Base-by-base conservation (phyloP, 1,284 basidiomycete species). In the Fomitopsis palustris region DNA sequence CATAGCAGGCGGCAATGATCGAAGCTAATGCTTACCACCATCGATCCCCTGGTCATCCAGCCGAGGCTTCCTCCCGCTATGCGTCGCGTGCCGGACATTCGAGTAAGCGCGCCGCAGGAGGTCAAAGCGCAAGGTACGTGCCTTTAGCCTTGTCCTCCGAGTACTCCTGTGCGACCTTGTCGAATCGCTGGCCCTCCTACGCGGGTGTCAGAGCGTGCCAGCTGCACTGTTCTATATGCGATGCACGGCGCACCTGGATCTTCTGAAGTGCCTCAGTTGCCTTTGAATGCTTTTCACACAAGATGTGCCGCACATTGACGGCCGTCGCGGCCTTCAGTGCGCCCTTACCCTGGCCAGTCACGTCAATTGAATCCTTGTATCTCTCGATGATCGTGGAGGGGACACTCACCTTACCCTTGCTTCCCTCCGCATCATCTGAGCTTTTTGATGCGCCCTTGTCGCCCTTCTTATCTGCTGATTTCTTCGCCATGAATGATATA, bases 141-240 rank as follows among this genome's bases (percentile, higher is more conserved):
- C 90, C 83, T 81, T 93, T 92, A 4, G 92, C 92, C 71, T 94
- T 94, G 75, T 94, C 92, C 72, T 93, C 92, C 1, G 90, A 92
- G 66, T 89, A 92, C 64, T 92, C 90, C 64, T 92, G 86, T 2
- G 92, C 92, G 31, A 93, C 90, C 72, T 91, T 92, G 74, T 93
- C 88, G 69, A 92, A 93, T 9, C 85, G 74, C 64, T 87, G 81
- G 4, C 91, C 91, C 59, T 82, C 85, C 86, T 90, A 68, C n/a
- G 19, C 23, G 31, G 14, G 12, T n/a, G 27, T 51, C 39, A 52
- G 25, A 14, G 8, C 4, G 33, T 3, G 35, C 2, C 45, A 54
- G 16, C 7, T 10, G 21, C 31, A n/a, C 10, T 8, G n/a, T 16
- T n/a, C 8, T 45, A 51, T 35, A 10, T 16, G 16, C 23, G 2